Evolutionary conservation across 2,329 filamentous ascomycete species (phyloP).

Genomic region (Pestalotiopsis sp.): DNA sequence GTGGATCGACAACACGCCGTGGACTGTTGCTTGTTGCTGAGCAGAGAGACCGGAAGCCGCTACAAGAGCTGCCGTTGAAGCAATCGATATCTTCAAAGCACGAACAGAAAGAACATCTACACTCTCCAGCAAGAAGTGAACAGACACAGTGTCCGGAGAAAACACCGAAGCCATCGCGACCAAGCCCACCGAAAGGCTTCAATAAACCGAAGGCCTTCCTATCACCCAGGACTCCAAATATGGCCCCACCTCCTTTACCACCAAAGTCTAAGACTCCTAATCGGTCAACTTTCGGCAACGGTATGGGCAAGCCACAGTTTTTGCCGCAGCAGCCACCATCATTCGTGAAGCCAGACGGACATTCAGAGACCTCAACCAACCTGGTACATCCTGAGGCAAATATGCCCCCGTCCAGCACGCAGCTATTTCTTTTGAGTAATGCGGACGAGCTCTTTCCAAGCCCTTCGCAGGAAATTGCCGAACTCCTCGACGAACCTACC

Average conservation of each 20-base stretch:
- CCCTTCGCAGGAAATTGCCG: constrained; percentile 57
- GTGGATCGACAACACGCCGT: neutral
- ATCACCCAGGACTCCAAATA: constrained; percentile 19
- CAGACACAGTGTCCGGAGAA: neutral
- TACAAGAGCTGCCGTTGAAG: neutral
- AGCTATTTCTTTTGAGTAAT: constrained; percentile 51
- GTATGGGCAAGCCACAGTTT: constrained; percentile 21
- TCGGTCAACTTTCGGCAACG: constrained; percentile 5
- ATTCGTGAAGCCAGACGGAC: neutral
- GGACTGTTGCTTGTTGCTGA: neutral
- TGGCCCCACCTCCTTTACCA: constrained; percentile 27
- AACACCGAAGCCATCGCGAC: neutral
- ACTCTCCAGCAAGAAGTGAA: neutral
- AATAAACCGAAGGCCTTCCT: neutral
- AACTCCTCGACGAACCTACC: constrained; percentile 45
- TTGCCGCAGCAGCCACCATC: constrained; percentile 19
- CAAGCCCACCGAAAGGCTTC: neutral
- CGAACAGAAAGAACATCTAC: neutral
- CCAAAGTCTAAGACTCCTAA: constrained; percentile 26
- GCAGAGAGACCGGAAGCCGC: neutral
- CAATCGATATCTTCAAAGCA: neutral
- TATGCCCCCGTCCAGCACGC: constrained; percentile 46
- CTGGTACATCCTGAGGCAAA: constrained; percentile 6
- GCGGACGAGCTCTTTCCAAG: constrained; percentile 58
- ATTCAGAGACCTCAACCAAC: neutral